Evolutionary conservation across 2,329 filamentous ascomycete genomes (phyloP).

Genomic region (Diaporthe citriasiana): DNA sequence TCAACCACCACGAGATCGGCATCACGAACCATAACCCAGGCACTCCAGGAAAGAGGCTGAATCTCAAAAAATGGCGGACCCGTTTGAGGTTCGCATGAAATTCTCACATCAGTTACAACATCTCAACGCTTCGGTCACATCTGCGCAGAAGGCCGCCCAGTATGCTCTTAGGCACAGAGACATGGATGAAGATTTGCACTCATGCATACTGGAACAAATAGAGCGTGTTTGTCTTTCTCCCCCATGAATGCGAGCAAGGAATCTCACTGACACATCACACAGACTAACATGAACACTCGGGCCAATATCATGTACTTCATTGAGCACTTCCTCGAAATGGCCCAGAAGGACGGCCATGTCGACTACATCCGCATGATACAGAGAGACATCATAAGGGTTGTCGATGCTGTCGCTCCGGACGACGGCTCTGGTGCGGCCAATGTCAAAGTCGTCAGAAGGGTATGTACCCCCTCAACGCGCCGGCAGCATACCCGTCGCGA

Average conservation of each 20-base stretch:
- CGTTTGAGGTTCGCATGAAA: constrained; percentile 98
- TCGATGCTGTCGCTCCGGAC: constrained; percentile 91
- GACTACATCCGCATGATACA: constrained; percentile 96
- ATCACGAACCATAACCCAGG: background rate
- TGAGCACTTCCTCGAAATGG: constrained; percentile 92
- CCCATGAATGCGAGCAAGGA: background rate
- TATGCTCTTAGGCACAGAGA: constrained; percentile 96
- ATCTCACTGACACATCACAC: constrained; percentile 41
- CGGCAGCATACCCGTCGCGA: background rate
- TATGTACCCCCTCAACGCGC: constrained; percentile 52
- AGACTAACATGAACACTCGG: constrained; percentile 96
- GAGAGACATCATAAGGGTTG: constrained; percentile 89
- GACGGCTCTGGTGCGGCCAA: constrained; percentile 92
- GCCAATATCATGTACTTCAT: constrained; percentile 99
- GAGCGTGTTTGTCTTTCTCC: constrained; percentile 72
- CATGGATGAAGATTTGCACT: constrained; percentile 97
- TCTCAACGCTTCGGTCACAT: constrained; percentile 90
- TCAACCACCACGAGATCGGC: background rate
- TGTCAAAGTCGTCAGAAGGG: constrained; percentile 90
- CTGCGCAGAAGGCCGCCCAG: constrained; percentile 91
- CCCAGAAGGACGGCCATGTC: constrained; percentile 79
- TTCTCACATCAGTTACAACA: constrained; percentile 93
- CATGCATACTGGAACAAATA: constrained; percentile 95
- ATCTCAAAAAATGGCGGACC: constrained; percentile 72
- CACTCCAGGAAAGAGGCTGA: background rate